Conservation (phyloP, 345 rosid species). For the Acer negundo region DNA sequence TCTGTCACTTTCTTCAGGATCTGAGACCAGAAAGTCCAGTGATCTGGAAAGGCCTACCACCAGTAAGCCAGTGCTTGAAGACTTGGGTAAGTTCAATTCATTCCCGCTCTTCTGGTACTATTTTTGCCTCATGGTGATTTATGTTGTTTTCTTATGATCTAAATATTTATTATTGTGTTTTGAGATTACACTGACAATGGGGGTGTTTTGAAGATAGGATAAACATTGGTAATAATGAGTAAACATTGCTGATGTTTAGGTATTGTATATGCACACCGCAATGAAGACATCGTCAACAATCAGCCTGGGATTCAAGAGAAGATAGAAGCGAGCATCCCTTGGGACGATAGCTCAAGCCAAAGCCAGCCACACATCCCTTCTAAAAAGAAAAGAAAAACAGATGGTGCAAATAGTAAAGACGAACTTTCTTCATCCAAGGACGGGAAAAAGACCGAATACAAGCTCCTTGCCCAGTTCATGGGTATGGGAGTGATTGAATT, state of each 20-base stretch:
- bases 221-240: not conserved
- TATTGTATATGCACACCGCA: conserved; percentile 77
- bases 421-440: conserved; percentile 33
- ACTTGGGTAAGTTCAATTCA: conserved; percentile 55
- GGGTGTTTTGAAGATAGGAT: not conserved
- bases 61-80: conserved; percentile 47
- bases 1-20: conserved; percentile 15
- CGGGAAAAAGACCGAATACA: conserved; percentile 47
- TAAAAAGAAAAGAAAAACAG: conserved; percentile 24
- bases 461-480: conserved; percentile 57
- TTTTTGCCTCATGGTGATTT: not conserved
- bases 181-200: not conserved
- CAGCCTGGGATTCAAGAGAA: conserved; percentile 27
- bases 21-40: conserved; percentile 17
- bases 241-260: conserved; percentile 39
- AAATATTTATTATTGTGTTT: not conserved
- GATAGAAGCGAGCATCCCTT: conserved; percentile 17
- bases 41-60: conserved; percentile 21
- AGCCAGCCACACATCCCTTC: conserved; percentile 6
- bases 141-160: not conserved
- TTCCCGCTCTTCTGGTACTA: not conserved
- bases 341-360: conserved; percentile 15
- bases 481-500: conserved; percentile 69
- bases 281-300: conserved; percentile 69
- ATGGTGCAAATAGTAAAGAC: conserved; percentile 22